Conservation (phyloP, 139 green algal species). For the Chlorella sp. region DNA sequence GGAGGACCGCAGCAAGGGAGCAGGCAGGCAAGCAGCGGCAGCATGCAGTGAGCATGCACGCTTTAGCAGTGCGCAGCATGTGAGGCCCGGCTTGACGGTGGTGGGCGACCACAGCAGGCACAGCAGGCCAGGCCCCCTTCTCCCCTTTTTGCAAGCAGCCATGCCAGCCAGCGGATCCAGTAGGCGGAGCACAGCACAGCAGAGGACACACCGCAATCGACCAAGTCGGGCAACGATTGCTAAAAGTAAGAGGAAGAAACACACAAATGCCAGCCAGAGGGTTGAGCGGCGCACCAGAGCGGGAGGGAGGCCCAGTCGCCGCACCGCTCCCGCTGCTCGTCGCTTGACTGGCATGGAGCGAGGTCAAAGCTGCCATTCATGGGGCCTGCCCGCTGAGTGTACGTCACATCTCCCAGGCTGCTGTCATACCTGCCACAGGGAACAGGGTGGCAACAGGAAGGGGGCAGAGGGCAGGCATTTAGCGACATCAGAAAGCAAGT, state of each 20-base stretch:
- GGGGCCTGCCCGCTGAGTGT: neutral
- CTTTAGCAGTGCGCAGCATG: too few relatives aligned
- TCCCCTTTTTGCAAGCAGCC: neutral
- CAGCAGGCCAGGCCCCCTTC: too few relatives aligned
- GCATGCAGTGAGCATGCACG: too few relatives aligned
- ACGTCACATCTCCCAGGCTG: neutral
- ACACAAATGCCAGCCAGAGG: neutral
- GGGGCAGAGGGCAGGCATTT: neutral
- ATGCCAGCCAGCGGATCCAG: neutral
- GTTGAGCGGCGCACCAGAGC: neutral
- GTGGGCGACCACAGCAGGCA: too few relatives aligned
- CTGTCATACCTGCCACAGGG: neutral
- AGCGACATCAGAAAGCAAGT: too few relatives aligned
- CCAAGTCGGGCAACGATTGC: too few relatives aligned
- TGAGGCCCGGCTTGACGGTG: too few relatives aligned
- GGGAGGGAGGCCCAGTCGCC: neutral
- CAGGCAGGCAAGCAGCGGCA: too few relatives aligned
- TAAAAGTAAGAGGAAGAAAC: too few relatives aligned
- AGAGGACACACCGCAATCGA: too few relatives aligned
- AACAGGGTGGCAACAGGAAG: neutral
- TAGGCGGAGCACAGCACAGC: too few relatives aligned
- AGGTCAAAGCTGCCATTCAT: conserved; percentile 9
- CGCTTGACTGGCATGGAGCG: neutral
- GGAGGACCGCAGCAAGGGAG: too few relatives aligned
- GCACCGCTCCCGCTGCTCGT: neutral